A percentile compares a stretch with the other conserved stretches of the same genome.
Conservation (phyloP, 257 asterid species). For the Eustoma russellianum region DNA sequence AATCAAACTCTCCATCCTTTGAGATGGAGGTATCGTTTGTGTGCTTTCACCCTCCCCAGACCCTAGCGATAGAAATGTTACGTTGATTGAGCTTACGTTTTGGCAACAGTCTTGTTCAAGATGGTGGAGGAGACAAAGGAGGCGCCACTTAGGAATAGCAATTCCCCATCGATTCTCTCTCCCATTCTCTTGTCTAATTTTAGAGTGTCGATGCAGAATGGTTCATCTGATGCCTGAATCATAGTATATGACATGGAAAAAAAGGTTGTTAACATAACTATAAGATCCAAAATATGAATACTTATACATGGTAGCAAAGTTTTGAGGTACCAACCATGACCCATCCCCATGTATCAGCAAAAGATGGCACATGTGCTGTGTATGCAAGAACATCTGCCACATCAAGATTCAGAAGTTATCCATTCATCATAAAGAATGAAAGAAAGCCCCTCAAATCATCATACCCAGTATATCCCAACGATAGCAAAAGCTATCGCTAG, state of each 20-base stretch:
- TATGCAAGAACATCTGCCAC: constrained; percentile 74
- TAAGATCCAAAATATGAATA: not conserved
- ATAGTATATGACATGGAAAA: not conserved
- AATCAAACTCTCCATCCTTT: too few relatives aligned
- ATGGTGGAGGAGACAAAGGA: constrained; percentile 84
- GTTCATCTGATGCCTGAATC: constrained; percentile 78
- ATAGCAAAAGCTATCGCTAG: too few relatives aligned
- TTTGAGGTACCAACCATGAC: constrained; percentile 49
- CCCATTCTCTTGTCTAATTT: constrained; percentile 78
- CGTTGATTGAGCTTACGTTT: constrained; percentile 38
- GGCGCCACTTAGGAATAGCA: constrained; percentile 76
- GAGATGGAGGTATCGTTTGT: too few relatives aligned
- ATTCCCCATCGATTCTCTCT: constrained; percentile 79
- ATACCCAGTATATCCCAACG: too few relatives aligned
- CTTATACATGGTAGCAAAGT: too few relatives aligned
- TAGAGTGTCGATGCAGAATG: constrained; percentile 69
- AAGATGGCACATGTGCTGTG: constrained; percentile 96
- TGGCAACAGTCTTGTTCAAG: constrained; percentile 73
- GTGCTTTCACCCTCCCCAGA: too few relatives aligned
- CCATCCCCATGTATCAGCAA: constrained; percentile 99
- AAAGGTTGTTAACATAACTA: not conserved
- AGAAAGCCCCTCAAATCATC: too few relatives aligned
- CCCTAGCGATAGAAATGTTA: too few relatives aligned
- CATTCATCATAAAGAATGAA: too few relatives aligned
- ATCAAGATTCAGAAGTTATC: too few relatives aligned